These are phyloP conservation scores for Penicillium nucicola DNA, from an alignment of 495 filamentous ascomycete species.

Conservation along the genomic window DNA sequence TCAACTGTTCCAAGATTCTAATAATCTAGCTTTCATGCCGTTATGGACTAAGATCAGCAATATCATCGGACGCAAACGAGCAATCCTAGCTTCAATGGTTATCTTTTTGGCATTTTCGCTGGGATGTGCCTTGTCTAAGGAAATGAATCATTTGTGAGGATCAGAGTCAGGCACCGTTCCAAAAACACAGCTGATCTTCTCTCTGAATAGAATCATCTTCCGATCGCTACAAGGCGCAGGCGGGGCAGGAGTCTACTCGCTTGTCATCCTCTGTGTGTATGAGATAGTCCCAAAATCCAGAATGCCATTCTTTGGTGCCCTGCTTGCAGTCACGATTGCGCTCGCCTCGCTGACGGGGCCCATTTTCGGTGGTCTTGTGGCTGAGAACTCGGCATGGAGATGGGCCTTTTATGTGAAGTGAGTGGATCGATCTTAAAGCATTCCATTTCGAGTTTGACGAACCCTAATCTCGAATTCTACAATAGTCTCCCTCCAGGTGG, in stretches of 20 bases:
- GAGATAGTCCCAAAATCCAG: constrained; percentile 16
- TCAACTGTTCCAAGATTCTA: too few species aligned
- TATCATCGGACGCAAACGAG: too few species aligned
- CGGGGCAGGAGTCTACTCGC: constrained; percentile 43
- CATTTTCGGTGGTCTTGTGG: constrained; percentile 56
- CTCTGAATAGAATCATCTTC: constrained; percentile 49
- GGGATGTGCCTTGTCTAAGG: neutral
- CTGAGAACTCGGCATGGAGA: constrained; percentile 48
- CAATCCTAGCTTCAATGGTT: too few species aligned
- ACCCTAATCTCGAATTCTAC: too few species aligned
- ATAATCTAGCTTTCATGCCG: too few species aligned
- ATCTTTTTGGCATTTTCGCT: neutral
- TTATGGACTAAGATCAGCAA: too few species aligned
- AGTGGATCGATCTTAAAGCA: too few species aligned
- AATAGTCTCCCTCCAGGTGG: neutral
- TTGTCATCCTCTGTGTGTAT: constrained; percentile 36
- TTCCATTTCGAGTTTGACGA: too few species aligned
- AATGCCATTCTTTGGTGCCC: too few species aligned
- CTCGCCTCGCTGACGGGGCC: constrained; percentile 38
- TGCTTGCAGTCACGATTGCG: neutral
- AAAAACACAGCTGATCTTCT: neutral
- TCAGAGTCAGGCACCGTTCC: too few species aligned
- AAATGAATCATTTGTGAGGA: neutral
- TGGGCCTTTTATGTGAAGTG: constrained; percentile 61
- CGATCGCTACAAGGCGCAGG: constrained; percentile 52